Evolutionary conservation across 179 eudicot genomes (phyloP), one percentile per base, ranked within the genome.

Genomic region (Carnegiea gigantea): DNA sequence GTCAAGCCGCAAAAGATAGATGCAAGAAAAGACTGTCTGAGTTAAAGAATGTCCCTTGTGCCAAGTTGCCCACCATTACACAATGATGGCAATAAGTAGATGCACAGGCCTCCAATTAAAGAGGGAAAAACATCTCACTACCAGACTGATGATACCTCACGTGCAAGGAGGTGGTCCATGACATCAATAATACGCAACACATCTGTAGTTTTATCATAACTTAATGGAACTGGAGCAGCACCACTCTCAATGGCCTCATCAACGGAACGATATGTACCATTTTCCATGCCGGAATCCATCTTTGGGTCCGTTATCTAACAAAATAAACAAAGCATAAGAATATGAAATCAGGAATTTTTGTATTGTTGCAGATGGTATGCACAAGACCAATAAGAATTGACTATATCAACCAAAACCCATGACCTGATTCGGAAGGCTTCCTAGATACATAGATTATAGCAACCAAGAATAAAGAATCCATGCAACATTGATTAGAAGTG

Each of bases 251-350:
- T 96, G 76, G 99, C 99, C 87, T 96, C 98, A 33, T 96, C 98
- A 86, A 96, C 82, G 33, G 98, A 94, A 86, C 88, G 87, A 81
- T 94, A 96, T 83, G 82, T 87, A 74, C 90, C 89, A 75, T 83
- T 87, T 73, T 91, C 97, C 85, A 96, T 93, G 57, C 99, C 99
- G 44, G 99, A 96, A 89, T 96, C 99, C 99, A 96, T 92, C 92
- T 96, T 96, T 40, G 99, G 99, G 86, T 96, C 99, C 99, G 94
- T 96, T 86, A 96, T 96, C 99, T 96, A 84, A 76, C 78, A 43
- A 60, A 44, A 78, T 44, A 4, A 83, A 70, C 26, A n/a, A 8
- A 26, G 23, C 23, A 23, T 82, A 44, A 84, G 77, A 79, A 65
- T 28, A 70, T 28, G 26, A 15, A 26, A 79, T 75, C 80, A 40